Conservation (phyloP, 345 rosid genomes). For the Draba incana region DNA sequence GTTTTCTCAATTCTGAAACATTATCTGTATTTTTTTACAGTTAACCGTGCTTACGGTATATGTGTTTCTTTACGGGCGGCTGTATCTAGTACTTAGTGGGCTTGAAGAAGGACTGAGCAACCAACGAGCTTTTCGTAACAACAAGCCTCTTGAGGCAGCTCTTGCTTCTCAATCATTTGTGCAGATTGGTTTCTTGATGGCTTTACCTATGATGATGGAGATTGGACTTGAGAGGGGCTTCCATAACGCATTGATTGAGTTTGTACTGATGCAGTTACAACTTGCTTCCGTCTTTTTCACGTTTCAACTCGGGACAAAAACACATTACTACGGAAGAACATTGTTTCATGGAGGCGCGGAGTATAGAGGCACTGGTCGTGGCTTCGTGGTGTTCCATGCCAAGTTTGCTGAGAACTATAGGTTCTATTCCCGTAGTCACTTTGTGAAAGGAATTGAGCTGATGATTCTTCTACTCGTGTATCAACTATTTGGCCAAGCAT, state of each 20-base stretch:
- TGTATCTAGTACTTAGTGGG: conserved; percentile 65
- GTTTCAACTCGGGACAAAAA: conserved; percentile 68
- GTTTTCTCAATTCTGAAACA: conserved; percentile 20
- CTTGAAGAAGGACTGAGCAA: conserved; percentile 55
- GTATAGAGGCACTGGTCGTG: conserved; percentile 89
- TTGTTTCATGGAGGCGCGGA: conserved; percentile 85
- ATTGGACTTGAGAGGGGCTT: conserved; percentile 76
- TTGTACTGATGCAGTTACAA: conserved; percentile 71
- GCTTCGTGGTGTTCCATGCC: conserved; percentile 87
- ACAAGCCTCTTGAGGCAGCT: conserved; percentile 60
- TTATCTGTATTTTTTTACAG: conserved; percentile 44
- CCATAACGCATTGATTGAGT: conserved; percentile 60
- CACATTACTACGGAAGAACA: conserved; percentile 71
- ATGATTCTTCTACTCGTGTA: conserved; percentile 64
- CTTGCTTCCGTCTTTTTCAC: conserved; percentile 71
- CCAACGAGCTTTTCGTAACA: conserved; percentile 47
- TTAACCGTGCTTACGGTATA: conserved; percentile 63
- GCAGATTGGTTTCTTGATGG: conserved; percentile 68
- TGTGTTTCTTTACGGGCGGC: conserved; percentile 63
- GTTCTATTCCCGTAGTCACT: conserved; percentile 70
- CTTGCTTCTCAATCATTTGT: conserved; percentile 73
- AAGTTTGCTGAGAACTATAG: conserved; percentile 82
- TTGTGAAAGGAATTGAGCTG: conserved; percentile 67
- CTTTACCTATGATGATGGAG: conserved; percentile 78
- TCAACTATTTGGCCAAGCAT: conserved; percentile 53